Evolutionary conservation across 139 green algal species (phyloP).

Genomic region (Volvox africanus): DNA sequence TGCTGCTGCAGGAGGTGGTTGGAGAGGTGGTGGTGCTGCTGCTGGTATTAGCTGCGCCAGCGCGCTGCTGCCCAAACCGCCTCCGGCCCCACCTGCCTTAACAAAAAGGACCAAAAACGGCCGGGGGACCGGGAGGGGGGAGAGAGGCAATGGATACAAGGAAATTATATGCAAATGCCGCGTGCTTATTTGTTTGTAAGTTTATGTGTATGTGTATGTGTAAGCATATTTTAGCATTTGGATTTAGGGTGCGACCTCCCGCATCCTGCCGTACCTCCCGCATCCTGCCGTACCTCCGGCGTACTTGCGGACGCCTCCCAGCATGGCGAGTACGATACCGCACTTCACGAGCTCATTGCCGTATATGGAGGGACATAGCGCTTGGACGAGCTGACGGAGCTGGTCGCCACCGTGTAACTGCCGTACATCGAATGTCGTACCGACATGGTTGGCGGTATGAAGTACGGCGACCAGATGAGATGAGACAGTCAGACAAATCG

Average conservation of each 20-base stretch:
- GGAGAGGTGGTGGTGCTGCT: too few species aligned
- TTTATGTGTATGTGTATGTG: not conserved
- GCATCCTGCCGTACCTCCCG: not conserved
- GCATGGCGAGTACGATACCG: conserved; percentile 88
- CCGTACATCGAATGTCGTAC: too few species aligned
- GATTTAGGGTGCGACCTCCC: too few species aligned
- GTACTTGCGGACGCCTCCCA: conserved; percentile 90
- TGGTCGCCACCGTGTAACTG: conserved; percentile 76
- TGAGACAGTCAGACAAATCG: too few species aligned
- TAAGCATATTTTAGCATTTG: too few species aligned
- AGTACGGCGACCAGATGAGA: too few species aligned
- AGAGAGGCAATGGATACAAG: not conserved
- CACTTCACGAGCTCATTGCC: conserved; percentile 94
- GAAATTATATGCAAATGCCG: too few species aligned
- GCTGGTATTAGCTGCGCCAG: too few species aligned
- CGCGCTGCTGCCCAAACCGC: too few species aligned
- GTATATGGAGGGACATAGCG: conserved; percentile 91
- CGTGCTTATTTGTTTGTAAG: too few species aligned
- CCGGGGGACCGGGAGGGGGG: not conserved
- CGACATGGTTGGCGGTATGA: too few species aligned
- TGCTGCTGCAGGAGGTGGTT: not conserved
- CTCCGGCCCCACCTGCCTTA: too few species aligned
- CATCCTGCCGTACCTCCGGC: not conserved
- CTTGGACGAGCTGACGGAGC: conserved; percentile 84
- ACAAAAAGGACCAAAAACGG: not conserved